Base-by-base conservation (phyloP, 441 rosid genomes). In the Adansonia gregorii region DNA sequence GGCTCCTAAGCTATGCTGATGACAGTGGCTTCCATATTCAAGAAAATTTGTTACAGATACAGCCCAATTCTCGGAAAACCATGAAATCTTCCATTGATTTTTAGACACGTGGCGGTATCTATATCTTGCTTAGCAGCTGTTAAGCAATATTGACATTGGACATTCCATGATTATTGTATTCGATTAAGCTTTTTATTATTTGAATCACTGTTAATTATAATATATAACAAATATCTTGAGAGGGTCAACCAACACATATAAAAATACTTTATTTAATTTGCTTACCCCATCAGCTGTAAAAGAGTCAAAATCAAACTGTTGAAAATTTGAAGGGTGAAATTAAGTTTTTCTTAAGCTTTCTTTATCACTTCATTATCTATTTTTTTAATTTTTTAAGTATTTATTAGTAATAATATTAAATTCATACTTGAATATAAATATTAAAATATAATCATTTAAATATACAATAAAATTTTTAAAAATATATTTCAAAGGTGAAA, bases 241-340 rank as follows among this genome's bases (percentile, higher is more conserved):
- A 59, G 55, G 43, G 75, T 68, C 82, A 74, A 79, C 66, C 43
- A 15, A 48, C 71, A 45, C 51, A 79, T 79, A 63, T 20, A 39
- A 19, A 7, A 39, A 49, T 35, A 51, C 71, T 71, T 19, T 31
- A 41, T 43, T 39, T 39, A 39, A 39, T n/a, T 24, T 31, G 43
- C 78, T 74, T 58, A 74, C 45, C 58, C 52, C 65, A 56, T 59
- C 59, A 74, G 43, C 74, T 10, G 8, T 48, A 27, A 39, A 9
- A 64, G 56, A 55, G 73, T 73, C 77, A 64, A 78, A 78, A 54
- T 78, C 77, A 65, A 65, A 17, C 59, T 39, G 67, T 64, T 35
- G 69, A 70, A 35, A 11, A 60, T 19, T 70, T 12, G 75, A 22
- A 71, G 41, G 46, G 22, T 10, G 67, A 14, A 31, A 31, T 63